Evolutionary conservation across 768 basidiomycete species (phyloP).

Genomic region (Boletus vinaceobasis): DNA sequence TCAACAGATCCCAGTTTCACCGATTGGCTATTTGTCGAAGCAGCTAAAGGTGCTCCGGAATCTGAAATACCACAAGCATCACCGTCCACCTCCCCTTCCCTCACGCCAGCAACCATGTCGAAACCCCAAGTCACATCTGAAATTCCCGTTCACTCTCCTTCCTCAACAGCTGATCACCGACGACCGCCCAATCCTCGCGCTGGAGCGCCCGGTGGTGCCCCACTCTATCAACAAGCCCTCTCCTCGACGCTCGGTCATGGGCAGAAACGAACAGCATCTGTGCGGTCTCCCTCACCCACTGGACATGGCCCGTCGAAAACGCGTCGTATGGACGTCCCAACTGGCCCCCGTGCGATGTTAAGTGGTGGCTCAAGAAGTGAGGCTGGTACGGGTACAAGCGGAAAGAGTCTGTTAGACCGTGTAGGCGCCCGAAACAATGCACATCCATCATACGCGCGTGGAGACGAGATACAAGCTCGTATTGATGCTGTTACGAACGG

Average conservation of each 20-base stretch:
- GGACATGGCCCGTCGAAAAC: slow-evolving; percentile 65
- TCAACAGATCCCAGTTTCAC: slow-evolving; percentile 76
- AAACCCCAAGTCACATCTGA: slow-evolving; percentile 30
- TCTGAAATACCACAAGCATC: slow-evolving; percentile 40
- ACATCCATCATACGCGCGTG: slow-evolving; percentile 34
- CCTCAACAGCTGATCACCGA: slow-evolving; percentile 15
- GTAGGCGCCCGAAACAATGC: slow-evolving; percentile 56
- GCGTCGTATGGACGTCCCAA: slow-evolving; percentile 73
- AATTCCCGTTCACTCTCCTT: slow-evolving; percentile 22
- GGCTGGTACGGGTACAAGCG: slow-evolving; percentile 18
- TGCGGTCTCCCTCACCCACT: slow-evolving; percentile 63
- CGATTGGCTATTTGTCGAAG: slow-evolving; percentile 83
- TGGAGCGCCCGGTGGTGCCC: slow-evolving; percentile 29
- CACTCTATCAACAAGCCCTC: slow-evolving; percentile 72
- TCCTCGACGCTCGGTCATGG: slow-evolving; percentile 50
- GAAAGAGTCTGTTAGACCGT: slow-evolving; percentile 76
- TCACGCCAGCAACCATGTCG: slow-evolving; percentile 21
- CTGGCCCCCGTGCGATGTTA: slow-evolving; percentile 83
- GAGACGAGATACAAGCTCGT: slow-evolving; percentile 73
- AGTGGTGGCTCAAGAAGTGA: slow-evolving; percentile 21
- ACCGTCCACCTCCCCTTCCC: slow-evolving; percentile 24
- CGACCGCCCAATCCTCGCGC: slow-evolving; percentile 49
- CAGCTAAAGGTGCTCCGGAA: slow-evolving; percentile 63
- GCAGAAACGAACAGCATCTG: slow-evolving; percentile 64
- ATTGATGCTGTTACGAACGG: slow-evolving; percentile 73